phyloP scores from a whole-genome alignment of 2,329 filamentous ascomycete species.

The Penicillium crustosum region DNA sequence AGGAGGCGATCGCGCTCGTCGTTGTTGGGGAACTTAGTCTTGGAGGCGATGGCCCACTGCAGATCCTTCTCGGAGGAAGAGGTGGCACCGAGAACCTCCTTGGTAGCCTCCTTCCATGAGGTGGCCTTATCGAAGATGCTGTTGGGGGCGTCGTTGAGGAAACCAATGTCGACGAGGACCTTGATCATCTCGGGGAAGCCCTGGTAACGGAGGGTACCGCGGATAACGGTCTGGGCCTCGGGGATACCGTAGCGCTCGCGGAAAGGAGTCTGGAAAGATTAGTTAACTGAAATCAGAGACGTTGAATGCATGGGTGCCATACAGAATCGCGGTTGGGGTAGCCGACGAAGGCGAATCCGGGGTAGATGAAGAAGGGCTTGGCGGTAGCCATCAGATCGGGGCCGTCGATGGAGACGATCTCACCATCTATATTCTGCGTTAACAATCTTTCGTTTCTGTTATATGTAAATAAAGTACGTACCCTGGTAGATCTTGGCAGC shows the following conservation, averaged over 20 bases:
- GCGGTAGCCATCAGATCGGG: slow-evolving; percentile 79
- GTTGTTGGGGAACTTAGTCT: slow-evolving; percentile 68
- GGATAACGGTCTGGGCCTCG: slow-evolving; percentile 82
- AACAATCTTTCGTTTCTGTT: neutral
- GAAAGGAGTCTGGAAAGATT: slow-evolving; percentile 57
- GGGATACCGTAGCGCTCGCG: slow-evolving; percentile 87
- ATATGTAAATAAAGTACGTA: neutral
- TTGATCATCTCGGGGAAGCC: slow-evolving; percentile 91
- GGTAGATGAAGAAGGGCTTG: slow-evolving; percentile 89
- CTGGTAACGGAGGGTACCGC: slow-evolving; percentile 80
- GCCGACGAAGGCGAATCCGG: slow-evolving; percentile 82
- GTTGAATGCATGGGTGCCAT: neutral
- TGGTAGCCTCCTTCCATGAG: slow-evolving; percentile 81
- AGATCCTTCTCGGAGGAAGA: slow-evolving; percentile 69
- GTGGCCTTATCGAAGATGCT: slow-evolving; percentile 66
- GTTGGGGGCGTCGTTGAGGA: slow-evolving; percentile 71
- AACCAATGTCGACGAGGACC: slow-evolving; percentile 83
- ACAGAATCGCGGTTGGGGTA: slow-evolving; percentile 72
- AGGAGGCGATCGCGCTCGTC: slow-evolving; percentile 71
- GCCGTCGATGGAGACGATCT: slow-evolving; percentile 65
- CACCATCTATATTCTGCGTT: slow-evolving; percentile 48
- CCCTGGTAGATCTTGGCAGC: slow-evolving; percentile 79
- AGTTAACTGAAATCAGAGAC: neutral
- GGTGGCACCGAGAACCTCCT: slow-evolving; percentile 69
- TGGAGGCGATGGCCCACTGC: slow-evolving; percentile 68